These are phyloP conservation scores for Amaranthus hypochondriacus DNA, from an alignment of 148 eudicot species.

Conservation along the genomic window DNA sequence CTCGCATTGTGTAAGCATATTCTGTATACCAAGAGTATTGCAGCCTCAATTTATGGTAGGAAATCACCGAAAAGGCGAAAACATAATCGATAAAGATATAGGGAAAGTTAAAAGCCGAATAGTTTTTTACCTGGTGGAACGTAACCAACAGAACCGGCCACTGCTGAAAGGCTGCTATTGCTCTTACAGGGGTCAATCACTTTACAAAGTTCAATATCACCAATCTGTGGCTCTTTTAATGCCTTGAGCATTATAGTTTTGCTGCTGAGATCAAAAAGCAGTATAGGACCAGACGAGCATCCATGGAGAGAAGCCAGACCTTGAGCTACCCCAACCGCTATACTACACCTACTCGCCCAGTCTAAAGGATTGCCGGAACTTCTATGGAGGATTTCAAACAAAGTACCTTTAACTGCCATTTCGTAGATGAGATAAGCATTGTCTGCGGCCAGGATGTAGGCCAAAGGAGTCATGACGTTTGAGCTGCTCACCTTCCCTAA, in stretches of 20 bases:
- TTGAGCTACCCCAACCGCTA: constrained; percentile 77
- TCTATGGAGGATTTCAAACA: constrained; percentile 58
- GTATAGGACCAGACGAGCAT: constrained; percentile 52
- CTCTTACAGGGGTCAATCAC: constrained; percentile 73
- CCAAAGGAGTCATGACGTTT: constrained; percentile 81
- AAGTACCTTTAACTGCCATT: constrained; percentile 49
- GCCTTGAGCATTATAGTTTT: constrained; percentile 62
- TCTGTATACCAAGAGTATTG: constrained; percentile 39
- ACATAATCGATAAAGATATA: neutral
- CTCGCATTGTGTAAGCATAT: constrained; percentile 93
- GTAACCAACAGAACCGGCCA: constrained; percentile 86
- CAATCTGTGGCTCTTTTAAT: constrained; percentile 65
- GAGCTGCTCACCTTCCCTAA: constrained; percentile 66
- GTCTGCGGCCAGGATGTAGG: constrained; percentile 55
- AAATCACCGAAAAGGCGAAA: neutral
- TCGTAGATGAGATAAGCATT: constrained; percentile 74
- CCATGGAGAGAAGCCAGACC: constrained; percentile 80
- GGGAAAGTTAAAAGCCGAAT: neutral
- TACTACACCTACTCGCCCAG: constrained; percentile 78
- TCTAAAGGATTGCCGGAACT: constrained; percentile 43
- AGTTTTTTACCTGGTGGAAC: constrained; percentile 71
- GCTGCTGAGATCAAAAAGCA: constrained; percentile 71
- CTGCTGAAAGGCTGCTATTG: constrained; percentile 66
- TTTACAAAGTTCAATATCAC: constrained; percentile 83
- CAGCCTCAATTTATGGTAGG: neutral